Base-by-base conservation (phyloP, 345 rosid genomes). In the Sonneratia caseolaris region DNA sequence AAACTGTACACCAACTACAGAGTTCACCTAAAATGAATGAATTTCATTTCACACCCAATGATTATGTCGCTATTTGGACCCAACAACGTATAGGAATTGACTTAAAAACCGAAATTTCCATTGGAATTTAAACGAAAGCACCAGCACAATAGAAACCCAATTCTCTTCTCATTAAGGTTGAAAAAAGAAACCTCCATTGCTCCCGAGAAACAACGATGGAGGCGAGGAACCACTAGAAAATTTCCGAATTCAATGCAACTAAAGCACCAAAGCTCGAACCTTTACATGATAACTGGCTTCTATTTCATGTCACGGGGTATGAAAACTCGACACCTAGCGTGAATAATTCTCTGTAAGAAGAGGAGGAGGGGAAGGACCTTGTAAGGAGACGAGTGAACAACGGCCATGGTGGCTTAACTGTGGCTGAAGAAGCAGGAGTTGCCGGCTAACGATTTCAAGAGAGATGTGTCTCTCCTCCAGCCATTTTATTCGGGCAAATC, bases 381-480 rank as follows among this genome's bases (percentile, higher is more conserved):
- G 71, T 76, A 88, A 74, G 96, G 81, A 75, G 97, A 87, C 21
- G 88, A 74, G 15, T 91, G 96, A 72, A 85, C 81, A 82, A 86
- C 72, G 67, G 90, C 81, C 84, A 86, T 82, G 38, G 83, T 77
- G 74, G 90, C 87, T 70, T 86, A 90, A 66, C 78, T 79, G 48
- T 82, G 79, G 76, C 71, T 77, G 75, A 80, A 72, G 24, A 65
- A 71, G 36, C 77, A 82, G 62, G 89, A 79, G 77, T 81, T 85
- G 53, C 80, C 75, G 2, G 86, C 81, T 40, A 88, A 72, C 14
- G 89, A 88, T 75, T 88, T 90, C 70, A 86, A 81, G 80, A 84
- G 81, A 11, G 88, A 83, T 84, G 78, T 85, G 66, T 3, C 42
- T 16, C 74, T 24, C 12, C 38, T 24, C 32, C 21, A 13, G 42